These are phyloP conservation scores for Quercus engelmannii DNA, from an alignment of 306 rosid species.

Conservation along the genomic window DNA sequence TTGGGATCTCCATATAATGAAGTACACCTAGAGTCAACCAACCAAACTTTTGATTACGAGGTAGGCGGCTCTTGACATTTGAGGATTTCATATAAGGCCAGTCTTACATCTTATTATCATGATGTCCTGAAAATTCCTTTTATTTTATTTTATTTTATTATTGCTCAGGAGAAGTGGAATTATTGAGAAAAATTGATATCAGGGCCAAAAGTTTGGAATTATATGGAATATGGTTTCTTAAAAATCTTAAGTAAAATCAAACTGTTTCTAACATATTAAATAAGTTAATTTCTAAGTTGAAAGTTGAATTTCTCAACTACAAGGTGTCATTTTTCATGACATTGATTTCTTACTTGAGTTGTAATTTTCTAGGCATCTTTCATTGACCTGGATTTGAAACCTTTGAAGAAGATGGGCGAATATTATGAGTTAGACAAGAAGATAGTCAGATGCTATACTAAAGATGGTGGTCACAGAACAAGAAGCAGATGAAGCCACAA, in stretches of 20 bases:
- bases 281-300: not conserved
- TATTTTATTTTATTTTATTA: not conserved
- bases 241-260: not conserved
- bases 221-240: not conserved
- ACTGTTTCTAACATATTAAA: not conserved
- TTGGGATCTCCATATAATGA: slow-evolving; percentile 39
- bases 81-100: not conserved
- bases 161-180: not conserved
- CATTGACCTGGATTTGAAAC: slow-evolving; percentile 88
- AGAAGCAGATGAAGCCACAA: slow-evolving; percentile 34
- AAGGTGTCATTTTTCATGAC: slow-evolving; percentile 12
- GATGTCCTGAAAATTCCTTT: not conserved
- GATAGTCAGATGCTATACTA: slow-evolving; percentile 68
- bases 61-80: slow-evolving; percentile 30
- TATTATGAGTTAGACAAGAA: slow-evolving; percentile 80
- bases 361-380: slow-evolving; percentile 56
- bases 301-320: not conserved
- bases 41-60: slow-evolving; percentile 79
- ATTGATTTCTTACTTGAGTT: slow-evolving; percentile 22
- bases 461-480: slow-evolving; percentile 45
- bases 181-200: not conserved
- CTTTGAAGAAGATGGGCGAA: slow-evolving; percentile 76
- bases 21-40: slow-evolving; percentile 54
- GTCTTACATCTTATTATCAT: not conserved
- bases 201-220: not conserved